Conservation (phyloP, 1,284 basidiomycete genomes). For the Schizophyllum amplum region DNA sequence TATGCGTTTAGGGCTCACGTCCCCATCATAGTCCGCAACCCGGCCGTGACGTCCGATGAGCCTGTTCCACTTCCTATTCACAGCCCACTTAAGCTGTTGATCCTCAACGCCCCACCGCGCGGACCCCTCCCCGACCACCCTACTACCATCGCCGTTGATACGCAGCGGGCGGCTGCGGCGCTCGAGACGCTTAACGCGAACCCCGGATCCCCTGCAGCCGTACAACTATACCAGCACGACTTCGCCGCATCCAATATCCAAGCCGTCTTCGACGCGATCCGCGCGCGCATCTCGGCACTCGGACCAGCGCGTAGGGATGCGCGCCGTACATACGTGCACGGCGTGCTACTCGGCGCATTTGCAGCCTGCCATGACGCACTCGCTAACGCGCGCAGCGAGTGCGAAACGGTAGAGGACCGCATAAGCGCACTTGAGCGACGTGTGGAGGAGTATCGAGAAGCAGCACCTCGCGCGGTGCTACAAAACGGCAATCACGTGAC, state of each 20-base stretch:
- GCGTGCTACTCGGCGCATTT: slow-evolving; percentile 24
- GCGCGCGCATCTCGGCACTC: slow-evolving; percentile 22
- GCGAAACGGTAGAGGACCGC: slow-evolving; percentile 19
- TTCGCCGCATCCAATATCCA: slow-evolving; percentile 50
- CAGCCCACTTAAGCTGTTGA: not conserved
- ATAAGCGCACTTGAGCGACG: slow-evolving; percentile 25
- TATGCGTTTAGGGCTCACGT: not conserved
- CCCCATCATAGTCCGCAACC: not conserved
- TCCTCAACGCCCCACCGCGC: slow-evolving; percentile 1
- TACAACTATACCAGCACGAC: slow-evolving; percentile 60
- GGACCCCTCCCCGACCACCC: not conserved
- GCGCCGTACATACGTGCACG: slow-evolving; percentile 7
- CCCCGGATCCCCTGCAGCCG: slow-evolving; percentile 34
- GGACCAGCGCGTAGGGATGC: slow-evolving; percentile 15
- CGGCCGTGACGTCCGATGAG: not conserved
- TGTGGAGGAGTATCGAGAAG: slow-evolving; percentile 26
- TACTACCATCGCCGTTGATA: slow-evolving; percentile 30
- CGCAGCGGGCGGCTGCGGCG: slow-evolving; percentile 45
- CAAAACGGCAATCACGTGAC: slow-evolving; percentile 35
- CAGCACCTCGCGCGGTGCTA: slow-evolving; percentile 27
- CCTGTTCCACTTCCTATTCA: not conserved
- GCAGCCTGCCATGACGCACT: slow-evolving; percentile 24
- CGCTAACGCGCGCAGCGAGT: slow-evolving; percentile 19
- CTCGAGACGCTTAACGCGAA: slow-evolving; percentile 37
- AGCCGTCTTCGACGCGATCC: slow-evolving; percentile 32